Evolutionary conservation across 139 green algal species (phyloP), one percentile per base, ranked within the genome.

Genomic region (Coelastrella sp.): DNA sequence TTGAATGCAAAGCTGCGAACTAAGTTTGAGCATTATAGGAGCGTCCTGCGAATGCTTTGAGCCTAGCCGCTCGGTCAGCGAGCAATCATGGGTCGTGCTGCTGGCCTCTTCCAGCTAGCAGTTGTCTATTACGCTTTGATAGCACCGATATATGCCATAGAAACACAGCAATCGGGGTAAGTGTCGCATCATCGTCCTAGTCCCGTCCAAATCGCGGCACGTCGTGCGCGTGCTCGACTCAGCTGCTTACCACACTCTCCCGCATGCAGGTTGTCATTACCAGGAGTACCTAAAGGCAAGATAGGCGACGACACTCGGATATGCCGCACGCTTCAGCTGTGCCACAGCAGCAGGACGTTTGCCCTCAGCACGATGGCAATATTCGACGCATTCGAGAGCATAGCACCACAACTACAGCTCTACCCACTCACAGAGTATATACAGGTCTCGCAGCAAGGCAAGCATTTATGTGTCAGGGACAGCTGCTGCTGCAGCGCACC

Each of bases 401-500:
- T 80, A 10, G 7, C 65, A 5, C 54, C 5, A 8, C 65, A 88
- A 66, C 83, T 88, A 14, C 23, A 88, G 5, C 47, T 88, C 19
- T 16, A 5, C 10, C 83, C 83, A 10, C 32, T 60, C 16, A 88
- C 54, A 6, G 66, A 80, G 5, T 80, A 88, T 23, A 47, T 88
- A 6, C 6, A 80, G 10, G 13, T 86, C 5, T 11, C 20, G 6
- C 47, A 80, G 65, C 61, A n/a, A n/a, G n/a, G 73, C 7, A 58
- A 57, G 32, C 22, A 66, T 5, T 16, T 65, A 23, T 88, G 83
- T 23, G 4, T 80, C 47, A 56, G 16, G 5, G 13, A 56, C 6
- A 17, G 64, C 8, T 88, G 83, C 83, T 88, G 83, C 83, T 88
- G 83, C 66, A 88, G 83, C 83, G 66, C 23, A 13, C 83, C 83